A percentile compares a stretch with the other conserved stretches of the same genome.
These are phyloP conservation scores for Quercus dentata DNA, from an alignment of 306 rosid species.

Conservation along the genomic window DNA sequence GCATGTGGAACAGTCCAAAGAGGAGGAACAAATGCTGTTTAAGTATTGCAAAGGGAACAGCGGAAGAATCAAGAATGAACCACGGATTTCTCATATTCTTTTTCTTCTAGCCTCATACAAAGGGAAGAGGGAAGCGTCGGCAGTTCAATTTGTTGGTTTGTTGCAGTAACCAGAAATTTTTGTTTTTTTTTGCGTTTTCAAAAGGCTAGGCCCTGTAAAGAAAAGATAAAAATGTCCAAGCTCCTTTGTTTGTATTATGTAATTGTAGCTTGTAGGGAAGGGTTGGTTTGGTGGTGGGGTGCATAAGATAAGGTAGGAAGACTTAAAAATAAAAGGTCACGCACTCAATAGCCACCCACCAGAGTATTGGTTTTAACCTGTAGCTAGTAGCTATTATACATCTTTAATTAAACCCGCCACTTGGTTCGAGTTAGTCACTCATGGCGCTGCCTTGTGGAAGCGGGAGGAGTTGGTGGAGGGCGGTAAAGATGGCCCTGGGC, in stretches of 20 bases:
- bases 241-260: conserved; percentile 46
- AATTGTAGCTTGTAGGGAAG: neutral
- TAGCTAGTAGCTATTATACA: neutral
- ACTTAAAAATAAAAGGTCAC: conserved; percentile 2
- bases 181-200: too few relatives aligned
- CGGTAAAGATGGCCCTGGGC: neutral
- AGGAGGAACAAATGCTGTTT: too few relatives aligned
- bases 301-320: conserved; percentile 41
- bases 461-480: conserved; percentile 4
- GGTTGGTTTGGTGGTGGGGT: conserved; percentile 52
- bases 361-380: conserved; percentile 13
- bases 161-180: conserved; percentile 22
- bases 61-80: conserved; percentile 10
- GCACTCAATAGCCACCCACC: conserved; percentile 5
- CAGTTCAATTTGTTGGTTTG: conserved; percentile 43
- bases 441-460: conserved; percentile 32
- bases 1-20: too few relatives aligned
- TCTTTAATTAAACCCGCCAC: neutral
- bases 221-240: conserved; percentile 3
- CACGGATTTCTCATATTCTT: conserved; percentile 31
- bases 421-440: conserved; percentile 13
- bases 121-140: conserved; percentile 29
- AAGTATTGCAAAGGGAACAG: neutral
- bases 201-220: conserved; percentile 28
- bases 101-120: conserved; percentile 9